Evolutionary conservation across 2,329 filamentous ascomycete genomes (phyloP).

Genomic region (Penicillium sp.): DNA sequence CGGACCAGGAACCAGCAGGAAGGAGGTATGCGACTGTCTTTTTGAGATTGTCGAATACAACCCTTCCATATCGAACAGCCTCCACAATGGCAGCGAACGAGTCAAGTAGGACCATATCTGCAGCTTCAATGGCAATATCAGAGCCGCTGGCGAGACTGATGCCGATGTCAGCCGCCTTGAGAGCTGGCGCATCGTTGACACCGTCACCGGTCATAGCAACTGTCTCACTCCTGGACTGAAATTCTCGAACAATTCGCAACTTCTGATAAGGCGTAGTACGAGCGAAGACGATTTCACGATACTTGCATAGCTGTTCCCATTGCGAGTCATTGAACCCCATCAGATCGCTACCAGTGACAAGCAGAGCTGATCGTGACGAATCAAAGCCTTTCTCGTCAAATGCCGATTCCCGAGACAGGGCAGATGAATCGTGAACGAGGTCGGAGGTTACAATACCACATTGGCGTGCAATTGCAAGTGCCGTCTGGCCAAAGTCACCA

Average conservation of each 20-base stretch:
- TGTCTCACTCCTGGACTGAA: background rate
- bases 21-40: slow-evolving; percentile 15
- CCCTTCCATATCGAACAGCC: slow-evolving; percentile 11
- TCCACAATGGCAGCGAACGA: slow-evolving; percentile 9
- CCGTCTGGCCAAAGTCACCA: slow-evolving; percentile 76
- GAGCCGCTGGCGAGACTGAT: slow-evolving; percentile 50
- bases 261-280: background rate
- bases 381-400: background rate
- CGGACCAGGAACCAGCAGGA: slow-evolving; percentile 68
- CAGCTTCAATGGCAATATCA: slow-evolving; percentile 16
- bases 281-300: background rate
- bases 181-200: slow-evolving; percentile 80
- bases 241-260: background rate
- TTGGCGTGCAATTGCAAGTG: slow-evolving; percentile 73
- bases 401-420: background rate
- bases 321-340: background rate
- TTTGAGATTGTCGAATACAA: slow-evolving; percentile 15
- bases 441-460: slow-evolving; percentile 72
- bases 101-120: slow-evolving; percentile 13
- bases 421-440: slow-evolving; percentile 37
- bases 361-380: background rate
- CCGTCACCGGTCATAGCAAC: slow-evolving; percentile 82
- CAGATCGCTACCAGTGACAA: slow-evolving; percentile 52
- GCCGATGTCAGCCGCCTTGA: slow-evolving; percentile 78
- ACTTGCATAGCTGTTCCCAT: background rate